phyloP scores from a whole-genome alignment of 2,329 filamentous ascomycete genomes.

The Aspergillus phoenicis region DNA sequence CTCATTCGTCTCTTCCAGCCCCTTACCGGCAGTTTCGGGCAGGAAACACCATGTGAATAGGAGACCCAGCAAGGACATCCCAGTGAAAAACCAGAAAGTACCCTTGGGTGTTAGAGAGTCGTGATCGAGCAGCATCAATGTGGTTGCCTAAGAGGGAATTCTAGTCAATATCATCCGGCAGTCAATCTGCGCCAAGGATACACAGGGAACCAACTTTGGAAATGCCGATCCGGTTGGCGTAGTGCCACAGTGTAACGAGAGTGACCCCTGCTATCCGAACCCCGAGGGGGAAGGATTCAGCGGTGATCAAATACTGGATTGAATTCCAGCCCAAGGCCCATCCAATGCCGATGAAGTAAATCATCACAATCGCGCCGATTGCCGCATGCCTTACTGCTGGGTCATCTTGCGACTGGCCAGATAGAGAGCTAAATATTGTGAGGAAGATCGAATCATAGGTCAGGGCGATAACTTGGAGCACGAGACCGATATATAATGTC shows the following conservation, averaged over 20 bases:
- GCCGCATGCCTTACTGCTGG: slow-evolving; percentile 32
- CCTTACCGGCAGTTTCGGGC: slow-evolving; percentile 10
- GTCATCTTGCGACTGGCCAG: slow-evolving; percentile 8
- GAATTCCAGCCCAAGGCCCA: slow-evolving; percentile 11
- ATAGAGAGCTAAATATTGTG: neutral
- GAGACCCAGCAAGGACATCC: slow-evolving; percentile 9
- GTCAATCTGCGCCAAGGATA: neutral
- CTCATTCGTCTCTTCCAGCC: slow-evolving; percentile 9
- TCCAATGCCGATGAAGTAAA: slow-evolving; percentile 3
- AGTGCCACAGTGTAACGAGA: slow-evolving; percentile 6
- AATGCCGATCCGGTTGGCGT: slow-evolving; percentile 9
- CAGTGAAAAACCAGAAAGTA: slow-evolving; percentile 15
- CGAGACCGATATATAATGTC: slow-evolving; percentile 40
- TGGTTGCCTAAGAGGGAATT: neutral
- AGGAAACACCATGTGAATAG: slow-evolving; percentile 7
- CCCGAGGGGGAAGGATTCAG: slow-evolving; percentile 2
- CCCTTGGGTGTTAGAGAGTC: slow-evolving; percentile 29
- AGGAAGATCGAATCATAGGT: slow-evolving; percentile 35
- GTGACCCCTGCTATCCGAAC: neutral
- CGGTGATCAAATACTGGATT: slow-evolving; percentile 10
- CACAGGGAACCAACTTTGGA: neutral
- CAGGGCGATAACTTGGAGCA: slow-evolving; percentile 46
- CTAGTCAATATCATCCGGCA: neutral
- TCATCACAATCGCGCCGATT: slow-evolving; percentile 25
- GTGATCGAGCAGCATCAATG: slow-evolving; percentile 31